Evolutionary conservation across 768 basidiomycete genomes (phyloP).

Genomic region (Trametes elegans): DNA sequence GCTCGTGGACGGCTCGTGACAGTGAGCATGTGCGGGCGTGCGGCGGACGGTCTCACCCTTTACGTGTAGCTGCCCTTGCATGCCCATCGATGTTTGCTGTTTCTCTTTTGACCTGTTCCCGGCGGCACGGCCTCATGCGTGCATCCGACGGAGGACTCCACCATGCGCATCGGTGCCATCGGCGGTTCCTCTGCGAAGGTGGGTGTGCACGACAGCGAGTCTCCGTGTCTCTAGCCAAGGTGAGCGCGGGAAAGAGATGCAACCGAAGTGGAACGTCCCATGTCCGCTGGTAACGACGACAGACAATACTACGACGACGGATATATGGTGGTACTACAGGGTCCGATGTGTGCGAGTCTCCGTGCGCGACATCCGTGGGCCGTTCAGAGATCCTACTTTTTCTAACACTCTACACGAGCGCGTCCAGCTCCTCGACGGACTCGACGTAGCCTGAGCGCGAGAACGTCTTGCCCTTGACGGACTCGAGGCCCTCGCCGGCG

Average conservation of each 20-base stretch:
- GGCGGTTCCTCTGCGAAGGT: too few relatives aligned
- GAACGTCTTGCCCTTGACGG: constrained; percentile 74
- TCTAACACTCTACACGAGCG: constrained; percentile 45
- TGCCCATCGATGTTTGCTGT: constrained; percentile 7
- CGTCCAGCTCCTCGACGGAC: constrained; percentile 68
- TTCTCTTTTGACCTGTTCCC: background rate
- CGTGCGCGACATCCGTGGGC: background rate
- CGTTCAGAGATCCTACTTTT: constrained; percentile 2
- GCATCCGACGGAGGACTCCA: too few relatives aligned
- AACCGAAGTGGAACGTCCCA: background rate
- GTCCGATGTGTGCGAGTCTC: constrained; percentile 15
- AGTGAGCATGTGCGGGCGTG: constrained; percentile 13
- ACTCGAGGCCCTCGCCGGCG: constrained; percentile 87
- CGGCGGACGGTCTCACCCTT: background rate
- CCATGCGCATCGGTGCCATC: too few relatives aligned
- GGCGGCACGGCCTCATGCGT: too few relatives aligned
- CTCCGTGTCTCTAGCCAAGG: background rate
- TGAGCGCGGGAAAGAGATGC: background rate
- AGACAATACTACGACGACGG: constrained; percentile 10
- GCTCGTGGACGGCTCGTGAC: constrained; percentile 18
- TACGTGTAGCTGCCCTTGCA: constrained; percentile 8
- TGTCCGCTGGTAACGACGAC: constrained; percentile 10
- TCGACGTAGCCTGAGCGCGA: constrained; percentile 70
- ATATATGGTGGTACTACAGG: constrained; percentile 17
- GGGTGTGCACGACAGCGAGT: background rate